Percentiles rank a stretch among this genome's conserved stretches.
These are phyloP conservation scores for Mallotus nudiflorus DNA, from an alignment of 345 rosid genomes.

Conservation along the genomic window DNA sequence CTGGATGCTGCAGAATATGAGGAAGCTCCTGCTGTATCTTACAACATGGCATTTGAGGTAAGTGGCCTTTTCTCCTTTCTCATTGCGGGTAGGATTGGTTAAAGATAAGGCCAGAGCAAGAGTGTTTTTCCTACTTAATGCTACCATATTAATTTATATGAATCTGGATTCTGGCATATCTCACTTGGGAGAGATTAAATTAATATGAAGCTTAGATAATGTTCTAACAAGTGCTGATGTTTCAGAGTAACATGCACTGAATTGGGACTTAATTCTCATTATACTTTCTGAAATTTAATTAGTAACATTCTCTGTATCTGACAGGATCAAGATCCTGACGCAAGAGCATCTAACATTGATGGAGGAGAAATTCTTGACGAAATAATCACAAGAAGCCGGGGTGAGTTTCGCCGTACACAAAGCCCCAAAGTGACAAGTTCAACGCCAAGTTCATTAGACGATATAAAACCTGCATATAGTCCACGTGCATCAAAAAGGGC, in stretches of 20 bases:
- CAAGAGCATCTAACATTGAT: constrained; percentile 38
- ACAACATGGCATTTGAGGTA: constrained; percentile 59
- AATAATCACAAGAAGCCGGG: constrained; percentile 79
- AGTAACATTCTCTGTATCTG: constrained; percentile 15
- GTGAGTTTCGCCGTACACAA: constrained; percentile 67
- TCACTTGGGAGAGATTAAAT: not conserved
- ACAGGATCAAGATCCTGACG: constrained; percentile 46
- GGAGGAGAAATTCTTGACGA: constrained; percentile 73
- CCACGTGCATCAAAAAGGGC: constrained; percentile 38
- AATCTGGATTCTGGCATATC: not conserved
- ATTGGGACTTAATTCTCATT: not conserved
- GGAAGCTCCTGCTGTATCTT: constrained; percentile 78
- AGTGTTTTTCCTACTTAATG: not conserved
- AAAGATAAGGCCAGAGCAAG: not conserved
- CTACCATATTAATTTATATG: not conserved
- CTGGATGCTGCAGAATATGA: constrained; percentile 93
- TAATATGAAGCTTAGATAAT: not conserved
- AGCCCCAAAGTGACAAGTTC: constrained; percentile 63
- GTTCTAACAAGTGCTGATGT: not conserved
- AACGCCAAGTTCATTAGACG: constrained; percentile 37
- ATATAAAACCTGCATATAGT: constrained; percentile 40
- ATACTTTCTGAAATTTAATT: constrained; percentile 10
- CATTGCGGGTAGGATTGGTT: constrained; percentile 1
- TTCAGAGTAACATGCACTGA: not conserved
- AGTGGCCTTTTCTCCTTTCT: constrained; percentile 27